Conservation (phyloP, 768 basidiomycete species). For the Aureoboletus auriporus region DNA sequence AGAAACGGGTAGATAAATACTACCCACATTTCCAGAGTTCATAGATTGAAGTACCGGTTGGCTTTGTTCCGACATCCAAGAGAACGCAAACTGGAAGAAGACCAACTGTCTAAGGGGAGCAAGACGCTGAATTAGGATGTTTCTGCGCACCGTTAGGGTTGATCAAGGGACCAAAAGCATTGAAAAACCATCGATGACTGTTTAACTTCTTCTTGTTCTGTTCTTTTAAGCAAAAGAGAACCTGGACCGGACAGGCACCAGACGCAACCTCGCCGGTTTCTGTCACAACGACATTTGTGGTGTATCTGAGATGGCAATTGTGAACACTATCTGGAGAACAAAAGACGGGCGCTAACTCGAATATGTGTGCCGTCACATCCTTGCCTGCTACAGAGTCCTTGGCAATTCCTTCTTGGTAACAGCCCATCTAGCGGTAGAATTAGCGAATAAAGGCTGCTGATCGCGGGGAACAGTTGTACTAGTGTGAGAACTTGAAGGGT, state of each 20-base stretch:
- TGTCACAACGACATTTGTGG: conserved; percentile 73
- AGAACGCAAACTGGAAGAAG: conserved; percentile 68
- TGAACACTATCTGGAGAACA: neutral
- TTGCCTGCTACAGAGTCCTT: conserved; percentile 87
- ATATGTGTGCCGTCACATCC: conserved; percentile 91
- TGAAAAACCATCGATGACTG: conserved; percentile 97
- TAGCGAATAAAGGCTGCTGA: neutral
- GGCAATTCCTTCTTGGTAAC: conserved; percentile 85
- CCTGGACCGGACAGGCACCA: conserved; percentile 76
- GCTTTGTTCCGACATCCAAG: conserved; percentile 94
- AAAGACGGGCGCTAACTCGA: conserved; percentile 57
- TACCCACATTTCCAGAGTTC: conserved; percentile 87
- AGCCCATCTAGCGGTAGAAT: conserved; percentile 58
- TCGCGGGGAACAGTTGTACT: conserved; percentile 37
- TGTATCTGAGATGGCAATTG: conserved; percentile 48
- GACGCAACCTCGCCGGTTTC: conserved; percentile 76
- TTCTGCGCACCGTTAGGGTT: conserved; percentile 66
- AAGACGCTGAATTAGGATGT: neutral
- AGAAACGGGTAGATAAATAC: neutral
- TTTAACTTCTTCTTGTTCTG: conserved; percentile 98
- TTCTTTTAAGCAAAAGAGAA: conserved; percentile 90
- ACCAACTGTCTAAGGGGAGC: neutral
- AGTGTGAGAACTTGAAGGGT: conserved; percentile 86
- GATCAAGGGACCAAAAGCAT: conserved; percentile 86
- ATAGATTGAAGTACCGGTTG: conserved; percentile 91